Percentiles rank a stretch among this genome's conserved stretches.
phyloP scores from a whole-genome alignment of 495 filamentous ascomycete species.

The Schizothecium vesticola region DNA sequence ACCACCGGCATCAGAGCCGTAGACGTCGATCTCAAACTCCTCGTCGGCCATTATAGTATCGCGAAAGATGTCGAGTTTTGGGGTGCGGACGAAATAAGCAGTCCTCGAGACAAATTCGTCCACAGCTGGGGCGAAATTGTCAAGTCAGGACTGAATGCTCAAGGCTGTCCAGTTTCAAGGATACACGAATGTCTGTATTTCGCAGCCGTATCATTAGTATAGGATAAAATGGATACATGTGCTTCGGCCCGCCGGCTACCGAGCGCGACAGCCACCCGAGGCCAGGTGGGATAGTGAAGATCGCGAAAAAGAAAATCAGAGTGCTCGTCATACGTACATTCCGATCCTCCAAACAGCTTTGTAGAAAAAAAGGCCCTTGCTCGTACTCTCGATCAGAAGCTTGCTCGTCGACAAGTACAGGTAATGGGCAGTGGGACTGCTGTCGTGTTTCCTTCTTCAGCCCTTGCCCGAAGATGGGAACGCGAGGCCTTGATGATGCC shows the following conservation, averaged over 20 bases:
- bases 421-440: neutral
- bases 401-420: neutral
- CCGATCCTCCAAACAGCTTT: constrained; percentile 22
- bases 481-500: neutral
- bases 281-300: constrained; percentile 1
- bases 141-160: neutral
- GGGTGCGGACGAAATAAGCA: neutral
- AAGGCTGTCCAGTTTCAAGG: constrained; percentile 31
- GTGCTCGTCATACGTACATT: constrained; percentile 32
- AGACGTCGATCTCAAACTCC: constrained; percentile 98
- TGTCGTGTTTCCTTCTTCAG: neutral
- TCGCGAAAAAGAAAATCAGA: constrained; percentile 11
- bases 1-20: constrained; percentile 65
- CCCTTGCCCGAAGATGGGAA: neutral
- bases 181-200: constrained; percentile 27
- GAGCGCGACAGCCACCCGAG: neutral
- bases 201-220: constrained; percentile 19
- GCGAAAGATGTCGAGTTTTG: neutral
- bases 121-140: neutral
- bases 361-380: constrained; percentile 15
- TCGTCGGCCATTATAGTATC: constrained; percentile 55
- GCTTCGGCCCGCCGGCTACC: neutral
- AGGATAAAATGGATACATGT: constrained; percentile 10
- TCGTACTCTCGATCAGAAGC: neutral
- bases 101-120: neutral